Conservation (phyloP, 257 asterid genomes). For the Cruciata laevipes region DNA sequence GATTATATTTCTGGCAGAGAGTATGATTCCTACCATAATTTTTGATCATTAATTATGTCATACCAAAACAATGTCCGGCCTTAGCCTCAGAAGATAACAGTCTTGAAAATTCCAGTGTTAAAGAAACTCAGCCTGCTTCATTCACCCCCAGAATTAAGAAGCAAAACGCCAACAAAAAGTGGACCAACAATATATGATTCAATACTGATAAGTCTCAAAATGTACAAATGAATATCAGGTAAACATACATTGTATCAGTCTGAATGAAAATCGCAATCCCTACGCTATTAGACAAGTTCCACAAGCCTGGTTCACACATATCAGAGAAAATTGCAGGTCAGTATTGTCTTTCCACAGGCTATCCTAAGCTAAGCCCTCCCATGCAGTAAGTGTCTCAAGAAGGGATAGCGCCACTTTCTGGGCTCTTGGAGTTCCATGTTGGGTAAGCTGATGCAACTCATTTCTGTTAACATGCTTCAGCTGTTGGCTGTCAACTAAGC, state of each 20-base stretch:
- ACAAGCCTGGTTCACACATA: not conserved
- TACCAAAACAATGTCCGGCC: too few species aligned
- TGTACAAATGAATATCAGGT: too few species aligned
- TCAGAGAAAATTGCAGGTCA: too few species aligned
- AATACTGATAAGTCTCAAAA: not conserved
- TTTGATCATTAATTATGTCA: too few species aligned
- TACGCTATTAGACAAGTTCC: not conserved
- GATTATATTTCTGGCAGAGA: too few species aligned
- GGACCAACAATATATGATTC: not conserved
- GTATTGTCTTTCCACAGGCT: too few species aligned
- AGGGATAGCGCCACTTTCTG: constrained; percentile 43
- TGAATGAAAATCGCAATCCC: not conserved
- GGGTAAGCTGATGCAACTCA: constrained; percentile 29
- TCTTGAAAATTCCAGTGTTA: too few species aligned
- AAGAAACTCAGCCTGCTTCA: too few species aligned
- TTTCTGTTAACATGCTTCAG: constrained; percentile 28
- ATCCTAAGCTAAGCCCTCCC: too few species aligned
- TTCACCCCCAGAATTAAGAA: not conserved
- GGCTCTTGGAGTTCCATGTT: constrained; percentile 47
- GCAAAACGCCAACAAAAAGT: not conserved
- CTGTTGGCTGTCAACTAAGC: constrained; percentile 29
- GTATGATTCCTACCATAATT: too few species aligned
- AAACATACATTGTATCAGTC: not conserved
- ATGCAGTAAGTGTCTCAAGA: constrained; percentile 29
- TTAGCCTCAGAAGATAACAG: too few species aligned